Evolutionary conservation across 2,329 filamentous ascomycete genomes (phyloP).

Genomic region (Didymella pinodella): DNA sequence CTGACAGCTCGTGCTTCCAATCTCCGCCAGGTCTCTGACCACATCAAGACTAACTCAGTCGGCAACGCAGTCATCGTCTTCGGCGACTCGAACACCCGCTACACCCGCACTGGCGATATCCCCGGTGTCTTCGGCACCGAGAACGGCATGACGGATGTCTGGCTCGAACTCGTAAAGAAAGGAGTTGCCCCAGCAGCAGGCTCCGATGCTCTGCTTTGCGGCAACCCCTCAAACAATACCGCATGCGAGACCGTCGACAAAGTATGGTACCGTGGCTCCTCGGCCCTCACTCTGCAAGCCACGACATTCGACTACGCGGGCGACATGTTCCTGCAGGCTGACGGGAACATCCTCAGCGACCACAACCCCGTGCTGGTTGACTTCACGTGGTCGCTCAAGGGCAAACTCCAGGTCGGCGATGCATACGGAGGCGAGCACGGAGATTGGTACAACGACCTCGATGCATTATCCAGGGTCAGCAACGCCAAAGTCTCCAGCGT

Average conservation of each 20-base stretch:
- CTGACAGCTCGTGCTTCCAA: conserved; percentile 65
- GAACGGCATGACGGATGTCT: conserved; percentile 65
- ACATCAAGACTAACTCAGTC: conserved; percentile 63
- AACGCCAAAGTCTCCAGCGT: conserved; percentile 51
- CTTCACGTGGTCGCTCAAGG: conserved; percentile 49
- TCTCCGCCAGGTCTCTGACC: conserved; percentile 65
- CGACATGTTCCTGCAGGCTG: conserved; percentile 63
- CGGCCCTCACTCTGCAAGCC: conserved; percentile 58
- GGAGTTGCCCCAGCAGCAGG: conserved; percentile 34
- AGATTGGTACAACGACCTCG: conserved; percentile 65
- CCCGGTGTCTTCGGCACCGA: conserved; percentile 60
- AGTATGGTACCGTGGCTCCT: conserved; percentile 65
- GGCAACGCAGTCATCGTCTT: conserved; percentile 70
- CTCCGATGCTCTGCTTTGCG: conserved; percentile 56
- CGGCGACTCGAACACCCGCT: conserved; percentile 72
- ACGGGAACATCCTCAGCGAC: conserved; percentile 67
- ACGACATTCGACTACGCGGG: conserved; percentile 65
- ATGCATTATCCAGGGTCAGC: conserved; percentile 46
- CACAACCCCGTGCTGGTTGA: conserved; percentile 70
- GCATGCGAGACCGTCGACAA: conserved; percentile 74
- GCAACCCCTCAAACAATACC: conserved; percentile 62
- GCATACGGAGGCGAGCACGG: conserved; percentile 61
- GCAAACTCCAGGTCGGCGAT: conserved; percentile 37
- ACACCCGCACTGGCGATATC: conserved; percentile 65
- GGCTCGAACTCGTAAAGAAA: conserved; percentile 62